These are phyloP conservation scores for Pyrenophora graminea DNA, from an alignment of 2,329 filamentous ascomycete species.

Conservation along the genomic window DNA sequence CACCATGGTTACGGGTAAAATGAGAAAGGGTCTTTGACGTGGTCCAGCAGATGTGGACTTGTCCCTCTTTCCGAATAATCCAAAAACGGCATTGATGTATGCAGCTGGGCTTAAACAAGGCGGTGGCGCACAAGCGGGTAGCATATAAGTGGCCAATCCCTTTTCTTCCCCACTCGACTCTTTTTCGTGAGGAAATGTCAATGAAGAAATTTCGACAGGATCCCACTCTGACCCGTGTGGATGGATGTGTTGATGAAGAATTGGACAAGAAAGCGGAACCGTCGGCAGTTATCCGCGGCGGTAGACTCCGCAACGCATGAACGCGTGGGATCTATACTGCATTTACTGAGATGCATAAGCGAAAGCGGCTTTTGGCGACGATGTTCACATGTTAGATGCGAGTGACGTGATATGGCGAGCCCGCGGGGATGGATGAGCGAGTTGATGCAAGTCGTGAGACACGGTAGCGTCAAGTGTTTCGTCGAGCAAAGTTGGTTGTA, in stretches of 20 bases:
- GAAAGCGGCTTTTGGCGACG: conserved; percentile 8
- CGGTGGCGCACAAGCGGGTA: background rate
- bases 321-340: conserved; percentile 9
- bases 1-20: background rate
- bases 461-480: background rate
- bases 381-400: conserved; percentile 5
- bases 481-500: background rate
- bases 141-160: background rate
- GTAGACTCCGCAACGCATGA: conserved; percentile 13
- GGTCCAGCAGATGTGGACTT: background rate
- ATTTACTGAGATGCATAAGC: conserved; percentile 14
- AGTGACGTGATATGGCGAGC: conserved; percentile 19
- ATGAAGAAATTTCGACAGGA: background rate
- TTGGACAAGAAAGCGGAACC: conserved; percentile 3
- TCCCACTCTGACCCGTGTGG: background rate
- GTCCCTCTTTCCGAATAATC: no score
- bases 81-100: no score
- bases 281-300: conserved; percentile 2
- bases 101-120: background rate
- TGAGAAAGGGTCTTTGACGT: background rate
- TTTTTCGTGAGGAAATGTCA: background rate
- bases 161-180: background rate
- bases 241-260: background rate
- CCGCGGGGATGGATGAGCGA: background rate
- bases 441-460: background rate